Conservation (phyloP, 2,329 filamentous ascomycete genomes). For the Hypoxylon sp. region DNA sequence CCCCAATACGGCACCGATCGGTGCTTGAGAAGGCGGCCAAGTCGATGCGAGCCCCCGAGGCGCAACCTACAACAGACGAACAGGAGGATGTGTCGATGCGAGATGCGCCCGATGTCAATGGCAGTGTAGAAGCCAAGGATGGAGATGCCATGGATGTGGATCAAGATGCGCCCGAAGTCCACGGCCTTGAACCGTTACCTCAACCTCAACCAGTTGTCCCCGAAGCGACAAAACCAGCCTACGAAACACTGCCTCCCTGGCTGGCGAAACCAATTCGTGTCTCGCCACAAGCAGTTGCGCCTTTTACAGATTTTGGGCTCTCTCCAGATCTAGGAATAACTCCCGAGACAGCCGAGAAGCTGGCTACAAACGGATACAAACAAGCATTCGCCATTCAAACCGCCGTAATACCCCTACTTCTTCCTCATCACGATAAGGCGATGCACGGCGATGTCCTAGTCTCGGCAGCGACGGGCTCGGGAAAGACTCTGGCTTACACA, state of each 20-base stretch:
- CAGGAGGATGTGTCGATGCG: conserved; percentile 53
- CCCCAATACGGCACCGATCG: conserved; percentile 60
- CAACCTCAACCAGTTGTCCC: conserved; percentile 78
- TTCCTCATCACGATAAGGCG: conserved; percentile 71
- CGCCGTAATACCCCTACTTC: conserved; percentile 82
- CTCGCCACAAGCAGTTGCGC: conserved; percentile 68
- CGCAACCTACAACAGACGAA: conserved; percentile 52
- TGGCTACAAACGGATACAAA: conserved; percentile 78
- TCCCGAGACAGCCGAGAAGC: conserved; percentile 69
- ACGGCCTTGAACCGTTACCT: conserved; percentile 85
- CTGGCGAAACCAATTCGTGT: conserved; percentile 81
- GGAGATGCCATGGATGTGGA: conserved; percentile 41
- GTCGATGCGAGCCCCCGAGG: conserved; percentile 65
- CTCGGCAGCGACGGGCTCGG: conserved; percentile 93
- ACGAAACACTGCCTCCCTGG: conserved; percentile 86
- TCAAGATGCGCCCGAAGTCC: conserved; percentile 62
- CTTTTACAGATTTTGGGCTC: conserved; percentile 67
- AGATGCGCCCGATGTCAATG: conserved; percentile 47
- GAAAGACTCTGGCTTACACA: conserved; percentile 93
- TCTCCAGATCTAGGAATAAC: conserved; percentile 72
- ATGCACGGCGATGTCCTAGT: conserved; percentile 86
- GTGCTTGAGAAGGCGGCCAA: conserved; percentile 70
- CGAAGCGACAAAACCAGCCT: conserved; percentile 72
- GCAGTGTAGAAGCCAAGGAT: conserved; percentile 35
- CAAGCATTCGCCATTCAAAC: conserved; percentile 86